Conservation (phyloP, 2,329 filamentous ascomycete species). For the Zymoseptoria brevis region DNA sequence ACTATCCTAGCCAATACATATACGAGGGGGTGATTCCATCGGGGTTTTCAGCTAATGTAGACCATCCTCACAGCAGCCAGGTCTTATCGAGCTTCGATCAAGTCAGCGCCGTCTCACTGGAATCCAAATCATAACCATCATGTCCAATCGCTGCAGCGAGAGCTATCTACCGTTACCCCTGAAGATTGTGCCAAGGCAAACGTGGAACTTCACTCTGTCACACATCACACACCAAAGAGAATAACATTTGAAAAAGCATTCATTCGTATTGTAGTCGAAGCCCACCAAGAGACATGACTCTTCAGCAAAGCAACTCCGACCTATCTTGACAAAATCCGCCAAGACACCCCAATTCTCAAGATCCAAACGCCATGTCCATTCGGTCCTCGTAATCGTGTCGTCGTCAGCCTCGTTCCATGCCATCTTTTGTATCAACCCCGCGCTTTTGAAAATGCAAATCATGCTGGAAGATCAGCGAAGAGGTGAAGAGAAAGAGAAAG, state of each 20-base stretch:
- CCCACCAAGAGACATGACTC: background rate
- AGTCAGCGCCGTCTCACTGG: no score
- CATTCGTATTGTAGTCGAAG: background rate
- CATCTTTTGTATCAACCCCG: background rate
- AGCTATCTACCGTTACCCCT: no score
- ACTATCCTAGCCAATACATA: no score
- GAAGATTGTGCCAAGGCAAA: background rate
- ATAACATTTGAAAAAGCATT: background rate
- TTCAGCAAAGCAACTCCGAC: background rate
- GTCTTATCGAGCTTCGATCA: no score
- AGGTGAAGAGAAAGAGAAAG: background rate
- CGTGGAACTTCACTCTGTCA: background rate
- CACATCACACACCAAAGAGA: background rate
- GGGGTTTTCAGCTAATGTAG: no score
- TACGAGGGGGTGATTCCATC: no score
- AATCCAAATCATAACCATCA: no score
- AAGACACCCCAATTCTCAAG: background rate
- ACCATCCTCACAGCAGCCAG: no score
- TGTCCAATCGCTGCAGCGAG: no score
- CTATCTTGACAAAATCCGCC: background rate
- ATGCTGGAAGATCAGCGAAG: background rate
- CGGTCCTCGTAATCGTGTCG: background rate
- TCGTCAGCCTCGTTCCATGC: background rate
- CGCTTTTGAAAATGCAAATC: background rate
- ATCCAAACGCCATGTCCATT: background rate